Conservation (phyloP, 2,329 filamentous ascomycete genomes). For the Diplodia scrobiculata region DNA sequence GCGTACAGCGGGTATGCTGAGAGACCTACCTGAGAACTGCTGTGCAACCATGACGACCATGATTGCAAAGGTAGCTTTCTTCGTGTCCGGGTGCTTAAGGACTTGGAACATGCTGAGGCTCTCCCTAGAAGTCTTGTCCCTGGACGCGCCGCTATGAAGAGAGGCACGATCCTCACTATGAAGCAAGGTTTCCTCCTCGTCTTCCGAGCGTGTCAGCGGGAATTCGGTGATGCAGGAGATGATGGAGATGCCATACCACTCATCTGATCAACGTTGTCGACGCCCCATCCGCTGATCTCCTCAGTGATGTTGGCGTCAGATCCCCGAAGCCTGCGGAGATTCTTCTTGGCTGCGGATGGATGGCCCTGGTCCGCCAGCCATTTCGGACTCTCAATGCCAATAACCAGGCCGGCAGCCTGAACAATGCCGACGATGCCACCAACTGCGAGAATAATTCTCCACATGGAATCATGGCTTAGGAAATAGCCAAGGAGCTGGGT, state of each 20-base stretch:
- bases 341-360: conserved; percentile 62
- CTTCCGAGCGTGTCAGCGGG: conserved; percentile 36
- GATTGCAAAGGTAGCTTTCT: conserved; percentile 81
- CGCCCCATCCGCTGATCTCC: conserved; percentile 63
- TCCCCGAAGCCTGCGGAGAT: conserved; percentile 76
- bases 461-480: conserved; percentile 74
- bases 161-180: conserved; percentile 39
- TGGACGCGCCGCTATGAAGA: conserved; percentile 31
- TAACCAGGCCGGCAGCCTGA: conserved; percentile 69
- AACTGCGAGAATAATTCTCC: conserved; percentile 78
- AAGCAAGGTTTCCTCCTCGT: conserved; percentile 73
- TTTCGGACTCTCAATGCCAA: conserved; percentile 79
- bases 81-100: conserved; percentile 66
- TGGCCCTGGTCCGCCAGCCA: conserved; percentile 75
- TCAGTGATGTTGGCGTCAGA: conserved; percentile 67
- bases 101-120: conserved; percentile 57
- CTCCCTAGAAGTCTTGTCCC: conserved; percentile 40
- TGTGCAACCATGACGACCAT: conserved; percentile 93
- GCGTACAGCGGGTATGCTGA: conserved; percentile 49
- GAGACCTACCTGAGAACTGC: conserved; percentile 63
- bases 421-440: conserved; percentile 68
- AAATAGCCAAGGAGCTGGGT: conserved; percentile 87
- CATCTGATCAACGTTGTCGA: conserved; percentile 37
- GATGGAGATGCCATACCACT: conserved; percentile 35
- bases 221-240: neutral